phyloP scores from a whole-genome alignment of 805 yeast species.

The Zygosaccharomyces kombuchaensis region DNA sequence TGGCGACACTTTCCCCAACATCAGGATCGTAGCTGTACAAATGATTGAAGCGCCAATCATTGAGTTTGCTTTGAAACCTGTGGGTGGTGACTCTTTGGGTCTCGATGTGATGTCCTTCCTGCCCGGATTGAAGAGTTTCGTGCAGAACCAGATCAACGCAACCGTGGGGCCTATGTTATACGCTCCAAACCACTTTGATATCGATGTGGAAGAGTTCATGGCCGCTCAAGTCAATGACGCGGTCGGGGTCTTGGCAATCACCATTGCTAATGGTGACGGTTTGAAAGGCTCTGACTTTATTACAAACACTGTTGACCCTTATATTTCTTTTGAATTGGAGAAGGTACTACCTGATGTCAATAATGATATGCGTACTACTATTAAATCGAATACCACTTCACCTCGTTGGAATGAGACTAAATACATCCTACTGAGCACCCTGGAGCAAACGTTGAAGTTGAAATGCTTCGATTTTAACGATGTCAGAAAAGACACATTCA shows the following conservation, averaged over 20 bases:
- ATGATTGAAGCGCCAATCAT: slow-evolving; percentile 74
- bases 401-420: slow-evolving; percentile 69
- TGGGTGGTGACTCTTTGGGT: slow-evolving; percentile 87
- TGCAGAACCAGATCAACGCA: slow-evolving; percentile 63
- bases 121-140: slow-evolving; percentile 74
- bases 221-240: slow-evolving; percentile 62
- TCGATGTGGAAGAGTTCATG: slow-evolving; percentile 69
- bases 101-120: slow-evolving; percentile 77
- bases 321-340: slow-evolving; percentile 45
- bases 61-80: slow-evolving; percentile 77
- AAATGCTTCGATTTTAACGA: slow-evolving; percentile 53
- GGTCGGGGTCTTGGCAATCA: slow-evolving; percentile 63
- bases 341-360: slow-evolving; percentile 43
- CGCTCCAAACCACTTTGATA: slow-evolving; percentile 75
- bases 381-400: slow-evolving; percentile 50
- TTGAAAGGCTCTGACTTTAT: slow-evolving; percentile 40
- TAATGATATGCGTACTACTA: slow-evolving; percentile 44
- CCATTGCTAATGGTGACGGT: slow-evolving; percentile 49
- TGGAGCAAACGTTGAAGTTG: slow-evolving; percentile 55
- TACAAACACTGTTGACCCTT: slow-evolving; percentile 53
- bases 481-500: slow-evolving; percentile 49
- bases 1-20: slow-evolving; percentile 70
- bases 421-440: slow-evolving; percentile 50
- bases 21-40: slow-evolving; percentile 63
- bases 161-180: slow-evolving; percentile 72